These are phyloP conservation scores for Hypericum androsaemum DNA, from an alignment of 345 rosid species.

Conservation along the genomic window DNA sequence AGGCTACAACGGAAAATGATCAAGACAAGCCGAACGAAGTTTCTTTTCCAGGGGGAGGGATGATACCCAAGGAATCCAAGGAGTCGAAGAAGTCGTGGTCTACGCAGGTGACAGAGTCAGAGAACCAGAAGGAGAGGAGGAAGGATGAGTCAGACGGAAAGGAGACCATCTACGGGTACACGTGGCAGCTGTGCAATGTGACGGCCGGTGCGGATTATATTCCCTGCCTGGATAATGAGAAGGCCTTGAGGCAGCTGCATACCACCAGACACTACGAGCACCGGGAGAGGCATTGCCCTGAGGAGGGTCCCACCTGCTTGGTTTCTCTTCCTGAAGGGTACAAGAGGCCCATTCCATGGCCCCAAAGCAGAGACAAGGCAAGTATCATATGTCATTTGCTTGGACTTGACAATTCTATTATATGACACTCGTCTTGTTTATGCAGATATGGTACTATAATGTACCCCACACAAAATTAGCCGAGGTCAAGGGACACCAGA, in stretches of 20 bases:
- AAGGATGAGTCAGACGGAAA: constrained; percentile 13
- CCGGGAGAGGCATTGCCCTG: constrained; percentile 94
- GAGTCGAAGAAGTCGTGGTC: constrained; percentile 23
- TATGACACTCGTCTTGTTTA: too few species aligned
- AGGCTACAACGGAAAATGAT: neutral
- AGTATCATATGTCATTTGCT: neutral
- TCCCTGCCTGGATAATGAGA: constrained; percentile 86
- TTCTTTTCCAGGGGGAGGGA: constrained; percentile 16
- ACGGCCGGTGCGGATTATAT: constrained; percentile 81
- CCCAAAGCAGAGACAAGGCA: constrained; percentile 83
- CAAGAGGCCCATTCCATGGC: constrained; percentile 64
- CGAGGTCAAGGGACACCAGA: constrained; percentile 86
- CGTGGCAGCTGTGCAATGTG: constrained; percentile 66
- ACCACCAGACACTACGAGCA: constrained; percentile 66
- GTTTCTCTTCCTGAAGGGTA: constrained; percentile 64
- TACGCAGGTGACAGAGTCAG: constrained; percentile 19
- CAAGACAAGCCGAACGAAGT: constrained; percentile 16
- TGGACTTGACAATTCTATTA: too few species aligned
- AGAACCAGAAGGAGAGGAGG: constrained; percentile 23
- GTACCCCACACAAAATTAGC: constrained; percentile 77
- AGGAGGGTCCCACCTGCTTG: constrained; percentile 62
- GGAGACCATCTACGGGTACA: constrained; percentile 11
- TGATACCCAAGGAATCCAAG: constrained; percentile 44
- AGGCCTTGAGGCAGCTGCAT: constrained; percentile 48
- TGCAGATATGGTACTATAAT: constrained; percentile 89